Evolutionary conservation across 1,284 basidiomycete genomes (phyloP).

Genomic region (Xerocomus nothofagi): DNA sequence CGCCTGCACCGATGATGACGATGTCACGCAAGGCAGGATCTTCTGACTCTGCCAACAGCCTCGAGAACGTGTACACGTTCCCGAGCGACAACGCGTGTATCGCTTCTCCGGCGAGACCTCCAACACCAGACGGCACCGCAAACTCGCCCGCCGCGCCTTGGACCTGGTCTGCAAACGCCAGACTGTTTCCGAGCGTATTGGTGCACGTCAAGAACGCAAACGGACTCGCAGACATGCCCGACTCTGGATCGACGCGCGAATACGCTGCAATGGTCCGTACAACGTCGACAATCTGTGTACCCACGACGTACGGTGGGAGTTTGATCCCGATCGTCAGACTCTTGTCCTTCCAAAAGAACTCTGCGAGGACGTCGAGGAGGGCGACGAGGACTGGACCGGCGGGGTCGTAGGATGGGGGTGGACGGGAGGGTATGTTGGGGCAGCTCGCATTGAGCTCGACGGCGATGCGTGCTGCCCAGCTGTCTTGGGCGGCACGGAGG

Average conservation of each 20-base stretch:
- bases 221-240: conserved; percentile 34
- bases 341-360: conserved; percentile 47
- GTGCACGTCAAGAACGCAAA: conserved; percentile 72
- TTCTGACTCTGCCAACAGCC: conserved; percentile 46
- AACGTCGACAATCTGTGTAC: conserved; percentile 59
- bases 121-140: conserved; percentile 61
- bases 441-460: conserved; percentile 81
- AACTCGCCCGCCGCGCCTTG: conserved; percentile 32
- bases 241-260: conserved; percentile 23
- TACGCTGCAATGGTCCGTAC: conserved; percentile 43
- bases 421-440: conserved; percentile 64
- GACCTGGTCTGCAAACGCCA: conserved; percentile 60
- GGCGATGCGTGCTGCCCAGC: conserved; percentile 45
- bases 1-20: conserved; percentile 72
- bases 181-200: conserved; percentile 71
- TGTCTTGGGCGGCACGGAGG: conserved; percentile 44
- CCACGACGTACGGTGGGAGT: conserved; percentile 73
- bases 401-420: conserved; percentile 67
- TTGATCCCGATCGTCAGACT: conserved; percentile 75
- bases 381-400: conserved; percentile 9
- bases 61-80: conserved; percentile 63
- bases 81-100: conserved; percentile 74
- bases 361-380: conserved; percentile 54
- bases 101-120: conserved; percentile 75
- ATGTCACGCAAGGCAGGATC: conserved; percentile 48